Base-by-base conservation (phyloP, 2,329 filamentous ascomycete species). In the Diplodia seriata region DNA sequence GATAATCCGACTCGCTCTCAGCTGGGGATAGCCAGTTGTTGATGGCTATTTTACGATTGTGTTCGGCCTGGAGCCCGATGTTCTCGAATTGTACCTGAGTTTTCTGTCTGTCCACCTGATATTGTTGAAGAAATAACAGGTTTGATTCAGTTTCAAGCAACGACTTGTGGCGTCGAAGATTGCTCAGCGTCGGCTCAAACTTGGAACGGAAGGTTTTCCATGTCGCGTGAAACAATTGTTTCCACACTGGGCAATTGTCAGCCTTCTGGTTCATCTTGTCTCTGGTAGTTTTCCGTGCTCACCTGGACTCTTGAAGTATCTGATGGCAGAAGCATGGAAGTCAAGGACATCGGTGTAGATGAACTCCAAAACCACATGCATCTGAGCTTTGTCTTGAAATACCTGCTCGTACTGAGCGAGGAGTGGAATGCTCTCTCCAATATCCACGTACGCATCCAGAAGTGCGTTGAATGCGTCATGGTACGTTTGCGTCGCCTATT, bases 321-420 rank as follows among this genome's bases (percentile, higher is more conserved):
- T 70, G 53, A 81, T 68, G 0, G 78, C 76, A 38, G 72, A 68
- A 29, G 71, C 69, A 67, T 82, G 80, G 66, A 82, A 82, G 2
- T 78, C 75, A 0, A 82, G 71, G 80, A 74, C 77, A 61, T 82
- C 79, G 6, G 72, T 70, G 55, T 78, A 82, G 6, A 82, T 78
- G 18, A 76, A 20, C 23, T 69, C 73, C 3, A 82, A 71, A 7
- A 78, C 73, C 1, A 69, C 57, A 4, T 70, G 68, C 73, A 83
- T 76, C 15, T 78, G 62, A 0, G 67, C 53, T 11, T 75, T 75
- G 2, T 73, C 54, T 11, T 67, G 65, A 65, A 81, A 79, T 0
- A 78, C 61, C 7, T 62, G 29, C 43, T 77, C 69, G 36, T 80
- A 80, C 26, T 76, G 70, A 7, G 67, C 14, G 0, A 83, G 69